Percentiles rank a stretch among this genome's conserved stretches.
These are phyloP conservation scores for Nelumbo lutea DNA, from an alignment of 164 flowering plant genomes.

Conservation along the genomic window DNA sequence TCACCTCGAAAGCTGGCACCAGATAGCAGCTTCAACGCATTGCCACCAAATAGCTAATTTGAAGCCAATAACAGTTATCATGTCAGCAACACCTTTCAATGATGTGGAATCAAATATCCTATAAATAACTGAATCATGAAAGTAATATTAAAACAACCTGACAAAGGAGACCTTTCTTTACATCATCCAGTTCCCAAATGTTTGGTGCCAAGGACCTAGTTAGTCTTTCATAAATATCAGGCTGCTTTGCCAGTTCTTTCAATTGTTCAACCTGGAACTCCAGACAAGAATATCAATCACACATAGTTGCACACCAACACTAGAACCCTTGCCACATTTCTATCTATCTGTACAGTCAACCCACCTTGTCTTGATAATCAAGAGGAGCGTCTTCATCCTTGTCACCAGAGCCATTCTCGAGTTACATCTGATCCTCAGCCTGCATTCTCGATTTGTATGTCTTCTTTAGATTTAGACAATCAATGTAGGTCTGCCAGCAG, in stretches of 20 bases:
- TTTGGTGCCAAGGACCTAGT: conserved; percentile 94
- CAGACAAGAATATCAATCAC: neutral
- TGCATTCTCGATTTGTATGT: conserved; percentile 81
- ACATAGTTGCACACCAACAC: neutral
- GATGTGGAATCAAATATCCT: neutral
- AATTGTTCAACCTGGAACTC: conserved; percentile 57
- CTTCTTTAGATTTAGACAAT: conserved; percentile 90
- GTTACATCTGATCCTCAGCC: conserved; percentile 69
- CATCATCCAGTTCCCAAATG: conserved; percentile 99
- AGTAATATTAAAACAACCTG: conserved; percentile 45
- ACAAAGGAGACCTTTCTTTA: conserved; percentile 96
- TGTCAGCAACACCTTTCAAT: neutral
- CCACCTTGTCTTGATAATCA: conserved; percentile 49
- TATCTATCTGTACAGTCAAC: neutral
- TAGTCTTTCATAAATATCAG: conserved; percentile 80
- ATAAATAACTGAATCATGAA: neutral
- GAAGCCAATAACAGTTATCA: neutral
- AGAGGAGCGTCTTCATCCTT: conserved; percentile 36
- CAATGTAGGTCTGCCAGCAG: conserved; percentile 79
- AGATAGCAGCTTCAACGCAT: conserved; percentile 71
- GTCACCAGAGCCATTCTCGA: conserved; percentile 29
- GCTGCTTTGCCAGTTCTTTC: conserved; percentile 68
- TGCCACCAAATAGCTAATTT: conserved; percentile 89
- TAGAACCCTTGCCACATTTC: neutral
- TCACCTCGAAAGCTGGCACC: conserved; percentile 98